These are phyloP conservation scores for Pleurotus sapidus DNA, from an alignment of 768 basidiomycete species.

Conservation along the genomic window DNA sequence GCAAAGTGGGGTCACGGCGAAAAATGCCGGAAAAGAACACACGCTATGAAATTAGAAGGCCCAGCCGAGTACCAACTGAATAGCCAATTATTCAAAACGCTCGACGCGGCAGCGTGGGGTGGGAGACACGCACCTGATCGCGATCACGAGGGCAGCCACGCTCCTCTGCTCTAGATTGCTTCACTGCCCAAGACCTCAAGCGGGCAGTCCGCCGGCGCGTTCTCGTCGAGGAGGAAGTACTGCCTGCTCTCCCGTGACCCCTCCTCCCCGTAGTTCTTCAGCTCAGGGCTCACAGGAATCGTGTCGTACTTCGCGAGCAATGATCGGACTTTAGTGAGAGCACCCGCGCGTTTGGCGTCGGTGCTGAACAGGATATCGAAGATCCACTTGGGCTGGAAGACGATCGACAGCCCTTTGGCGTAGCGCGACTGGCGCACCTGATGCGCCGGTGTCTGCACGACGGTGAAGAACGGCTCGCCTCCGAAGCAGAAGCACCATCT, in stretches of 20 bases:
- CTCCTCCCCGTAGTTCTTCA: conserved; percentile 19
- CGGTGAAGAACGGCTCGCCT: conserved; percentile 20
- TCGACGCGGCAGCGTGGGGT: neutral
- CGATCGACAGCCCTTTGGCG: conserved; percentile 18
- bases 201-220: conserved; percentile 14
- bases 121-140: conserved; percentile 3
- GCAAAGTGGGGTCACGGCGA: neutral
- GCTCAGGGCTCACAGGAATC: conserved; percentile 17
- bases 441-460: conserved; percentile 17
- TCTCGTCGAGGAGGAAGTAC: conserved; percentile 18
- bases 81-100: neutral
- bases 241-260: conserved; percentile 18
- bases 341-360: conserved; percentile 16
- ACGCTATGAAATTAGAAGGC: neutral
- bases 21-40: neutral
- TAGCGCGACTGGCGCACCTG: conserved; percentile 15
- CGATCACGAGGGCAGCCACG: no score
- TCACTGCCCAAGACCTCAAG: conserved; percentile 10
- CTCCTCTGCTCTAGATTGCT: no score
- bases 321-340: conserved; percentile 15
- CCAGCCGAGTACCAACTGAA: neutral
- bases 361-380: conserved; percentile 19
- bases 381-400: conserved; percentile 22
- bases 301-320: conserved; percentile 18
- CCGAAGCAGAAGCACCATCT: conserved; percentile 20